Conservation (phyloP, 2,329 filamentous ascomycete species). For the Claviceps sp. region DNA sequence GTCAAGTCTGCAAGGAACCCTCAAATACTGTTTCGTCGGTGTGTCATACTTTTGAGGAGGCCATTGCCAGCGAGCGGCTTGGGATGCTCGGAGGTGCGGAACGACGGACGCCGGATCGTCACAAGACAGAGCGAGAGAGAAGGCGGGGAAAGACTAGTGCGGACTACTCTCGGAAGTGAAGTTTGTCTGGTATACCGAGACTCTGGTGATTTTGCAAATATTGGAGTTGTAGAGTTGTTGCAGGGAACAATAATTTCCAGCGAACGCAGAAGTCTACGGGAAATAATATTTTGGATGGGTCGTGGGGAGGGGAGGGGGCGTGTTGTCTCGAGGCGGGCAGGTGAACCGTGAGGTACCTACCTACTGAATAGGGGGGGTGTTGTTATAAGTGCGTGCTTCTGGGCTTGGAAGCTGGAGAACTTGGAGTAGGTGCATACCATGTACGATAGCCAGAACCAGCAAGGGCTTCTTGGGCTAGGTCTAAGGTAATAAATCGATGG, state of each 20-base stretch:
- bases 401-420: conserved; percentile 10
- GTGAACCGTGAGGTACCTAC: too few relatives aligned
- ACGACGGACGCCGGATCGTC: conserved; percentile 20
- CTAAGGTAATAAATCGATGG: conserved; percentile 13
- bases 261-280: conserved; percentile 18
- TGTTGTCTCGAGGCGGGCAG: conserved; percentile 6
- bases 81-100: conserved; percentile 20
- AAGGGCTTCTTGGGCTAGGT: conserved; percentile 3
- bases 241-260: conserved; percentile 6
- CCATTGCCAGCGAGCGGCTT: conserved; percentile 37
- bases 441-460: too few relatives aligned
- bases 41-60: conserved; percentile 45
- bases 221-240: conserved; percentile 5
- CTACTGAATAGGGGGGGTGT: conserved; percentile 10
- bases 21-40: conserved; percentile 10
- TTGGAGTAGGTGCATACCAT: not conserved
- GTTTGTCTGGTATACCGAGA: conserved; percentile 6
- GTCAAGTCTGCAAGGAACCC: conserved; percentile 16
- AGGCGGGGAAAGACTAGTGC: conserved; percentile 8
- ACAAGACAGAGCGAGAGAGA: conserved; percentile 12
- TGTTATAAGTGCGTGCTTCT: conserved; percentile 12
- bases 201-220: not conserved
- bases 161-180: conserved; percentile 4
- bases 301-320: conserved; percentile 5
- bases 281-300: conserved; percentile 27